These are phyloP conservation scores for Hypoxylon intermedium DNA, from an alignment of 495 filamentous ascomycete genomes.

Conservation along the genomic window DNA sequence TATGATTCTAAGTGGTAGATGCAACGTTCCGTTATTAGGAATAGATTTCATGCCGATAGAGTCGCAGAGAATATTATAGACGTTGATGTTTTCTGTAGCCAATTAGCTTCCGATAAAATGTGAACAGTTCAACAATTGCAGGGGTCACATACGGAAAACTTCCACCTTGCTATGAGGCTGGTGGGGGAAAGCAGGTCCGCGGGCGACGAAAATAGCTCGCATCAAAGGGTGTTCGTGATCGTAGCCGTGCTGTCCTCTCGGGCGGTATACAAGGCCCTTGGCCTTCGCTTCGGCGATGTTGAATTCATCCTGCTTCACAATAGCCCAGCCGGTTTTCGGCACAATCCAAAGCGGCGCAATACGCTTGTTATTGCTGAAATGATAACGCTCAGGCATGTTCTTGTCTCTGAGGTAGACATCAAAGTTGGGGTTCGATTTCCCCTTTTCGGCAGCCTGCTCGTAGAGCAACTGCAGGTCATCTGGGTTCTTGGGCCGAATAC, in stretches of 20 bases:
- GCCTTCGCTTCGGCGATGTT: slow-evolving; percentile 67
- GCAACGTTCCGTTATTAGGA: slow-evolving; percentile 87
- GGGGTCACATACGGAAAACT: slow-evolving; percentile 75
- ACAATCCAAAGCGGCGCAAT: slow-evolving; percentile 94
- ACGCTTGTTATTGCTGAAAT: slow-evolving; percentile 82
- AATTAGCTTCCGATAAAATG: slow-evolving; percentile 25
- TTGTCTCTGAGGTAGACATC: slow-evolving; percentile 82
- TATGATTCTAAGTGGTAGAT: slow-evolving; percentile 73
- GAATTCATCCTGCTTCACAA: slow-evolving; percentile 80
- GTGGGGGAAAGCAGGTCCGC: slow-evolving; percentile 89
- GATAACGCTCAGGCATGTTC: slow-evolving; percentile 87
- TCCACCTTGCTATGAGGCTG: slow-evolving; percentile 78
- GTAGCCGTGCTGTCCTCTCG: slow-evolving; percentile 84
- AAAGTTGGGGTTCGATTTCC: slow-evolving; percentile 67
- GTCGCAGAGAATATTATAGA: slow-evolving; percentile 94
- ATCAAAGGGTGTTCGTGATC: slow-evolving; percentile 90
- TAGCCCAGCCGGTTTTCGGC: slow-evolving; percentile 87
- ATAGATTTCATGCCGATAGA: slow-evolving; percentile 71
- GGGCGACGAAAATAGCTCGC: slow-evolving; percentile 88
- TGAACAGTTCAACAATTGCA: neutral
- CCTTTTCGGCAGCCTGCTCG: slow-evolving; percentile 56
- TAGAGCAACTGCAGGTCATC: slow-evolving; percentile 65
- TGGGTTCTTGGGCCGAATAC: slow-evolving; percentile 75
- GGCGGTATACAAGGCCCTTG: slow-evolving; percentile 72
- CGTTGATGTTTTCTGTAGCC: slow-evolving; percentile 83